phyloP scores from a whole-genome alignment of 495 filamentous ascomycete species.

The Hypoxylon trugodes region DNA sequence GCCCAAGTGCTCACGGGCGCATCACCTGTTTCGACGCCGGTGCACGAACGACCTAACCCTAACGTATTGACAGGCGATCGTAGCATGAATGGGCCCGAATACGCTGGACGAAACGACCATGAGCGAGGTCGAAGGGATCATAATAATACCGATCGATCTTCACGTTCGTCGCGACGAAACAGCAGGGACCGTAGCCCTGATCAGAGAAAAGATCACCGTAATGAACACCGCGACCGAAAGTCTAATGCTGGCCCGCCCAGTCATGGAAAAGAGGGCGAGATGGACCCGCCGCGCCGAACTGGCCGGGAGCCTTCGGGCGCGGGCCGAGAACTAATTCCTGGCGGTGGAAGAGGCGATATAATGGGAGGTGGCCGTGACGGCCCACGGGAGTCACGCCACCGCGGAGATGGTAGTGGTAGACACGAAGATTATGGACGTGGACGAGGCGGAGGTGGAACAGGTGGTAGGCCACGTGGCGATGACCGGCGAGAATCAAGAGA shows the following conservation, averaged over 20 bases:
- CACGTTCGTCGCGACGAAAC: conserved; percentile 51
- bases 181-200: conserved; percentile 54
- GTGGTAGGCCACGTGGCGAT: conserved; percentile 34
- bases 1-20: conserved; percentile 58
- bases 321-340: conserved; percentile 38
- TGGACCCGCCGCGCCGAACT: conserved; percentile 43
- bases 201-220: conserved; percentile 52
- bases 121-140: conserved; percentile 57
- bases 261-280: conserved; percentile 45
- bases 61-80: conserved; percentile 43
- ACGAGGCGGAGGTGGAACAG: conserved; percentile 39
- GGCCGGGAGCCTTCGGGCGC: conserved; percentile 41
- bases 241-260: conserved; percentile 38
- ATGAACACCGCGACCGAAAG: conserved; percentile 49
- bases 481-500: conserved; percentile 45
- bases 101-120: conserved; percentile 49
- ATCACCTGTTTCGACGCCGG: conserved; percentile 55
- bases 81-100: conserved; percentile 47
- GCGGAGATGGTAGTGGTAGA: conserved; percentile 43
- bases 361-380: conserved; percentile 47
- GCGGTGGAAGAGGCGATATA: conserved; percentile 42
- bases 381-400: conserved; percentile 46
- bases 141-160: conserved; percentile 51
- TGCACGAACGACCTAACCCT: conserved; percentile 54
- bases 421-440: conserved; percentile 45